Base-by-base conservation (phyloP, 78 protist species). In the Diacronema lutheri region DNA sequence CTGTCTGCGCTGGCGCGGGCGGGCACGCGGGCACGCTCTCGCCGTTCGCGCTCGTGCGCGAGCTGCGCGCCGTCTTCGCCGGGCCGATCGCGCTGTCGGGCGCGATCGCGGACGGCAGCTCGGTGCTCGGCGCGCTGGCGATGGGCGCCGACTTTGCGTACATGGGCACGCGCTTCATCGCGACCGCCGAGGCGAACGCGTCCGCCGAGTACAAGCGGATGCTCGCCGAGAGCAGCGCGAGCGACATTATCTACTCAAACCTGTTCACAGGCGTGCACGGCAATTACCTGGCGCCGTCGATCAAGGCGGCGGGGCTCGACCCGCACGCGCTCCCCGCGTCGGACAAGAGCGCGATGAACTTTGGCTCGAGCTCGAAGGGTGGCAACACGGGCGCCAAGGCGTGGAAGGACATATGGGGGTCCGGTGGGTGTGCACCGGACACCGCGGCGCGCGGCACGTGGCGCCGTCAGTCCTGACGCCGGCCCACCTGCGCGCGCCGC, bases 391-490 rank as follows among this genome's bases (percentile, higher is more conserved):
- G 14, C 46, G 37, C 73, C 41, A 65, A 65, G 73, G 73, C 73
- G 73, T 65, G 73, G 73, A n/a, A 35, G 73, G 73, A 65, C 73
- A 65, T 65, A 40, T 65, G 73, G 73, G 73, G 73, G 10, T 65
- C 31, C 41, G 73, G 73, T 44, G 50, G 16, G 50, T 44, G n/a
- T n/a, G n/a, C n/a, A n/a, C n/a, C n/a, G n/a, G n/a, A n/a, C n/a
- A n/a, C n/a, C n/a, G n/a, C n/a, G n/a, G n/a, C n/a, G n/a, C n/a
- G n/a, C n/a, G n/a, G n/a, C n/a, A n/a, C n/a, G n/a, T n/a, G n/a
- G n/a, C n/a, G n/a, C n/a, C n/a, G n/a, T n/a, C n/a, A n/a, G n/a
- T n/a, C n/a, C n/a, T n/a, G n/a, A n/a, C n/a, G n/a, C n/a, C n/a
- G n/a, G n/a, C n/a, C n/a, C n/a, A n/a, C 50, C 50, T 7, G 50